Base-by-base conservation (phyloP, 768 basidiomycete species). In the Mycena epipterygia region DNA sequence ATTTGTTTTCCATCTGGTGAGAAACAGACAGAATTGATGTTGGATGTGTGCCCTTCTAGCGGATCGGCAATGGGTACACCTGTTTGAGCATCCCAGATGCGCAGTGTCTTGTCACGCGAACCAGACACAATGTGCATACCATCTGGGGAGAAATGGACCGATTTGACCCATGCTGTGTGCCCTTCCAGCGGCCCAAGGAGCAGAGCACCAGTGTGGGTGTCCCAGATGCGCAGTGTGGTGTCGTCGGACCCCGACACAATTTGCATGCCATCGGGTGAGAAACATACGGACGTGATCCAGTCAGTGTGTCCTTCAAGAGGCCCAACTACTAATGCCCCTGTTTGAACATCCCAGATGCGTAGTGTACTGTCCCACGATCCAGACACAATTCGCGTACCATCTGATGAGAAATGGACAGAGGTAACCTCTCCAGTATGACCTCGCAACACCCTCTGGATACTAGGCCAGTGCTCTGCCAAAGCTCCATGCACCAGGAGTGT, bases 351-450 rank as follows among this genome's bases (percentile, higher is more conserved):
- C 62, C 62, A 55, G 25, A 64, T 35, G n/a, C 37, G 62, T 9
- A 64, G 27, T 2, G 37, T 42, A 27, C 27, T 21, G 29, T 64
- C 62, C 19, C 2, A 23, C 3, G 64, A 65, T 2, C 65, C 57
- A 4, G 65, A 59, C 9, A 25, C 65, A 21, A 67, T 59, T 35
- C 5, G 55, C 29, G 13, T 23, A 9, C 65, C 57, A 42, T 67
- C 65, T 4, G 55, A 57, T 13, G 65, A 58, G 44, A 57, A 65
- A 2, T 30, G 32, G 11, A 65, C 64, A 3, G 64, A 56, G 7
- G 3, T 12, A n/a, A 67, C 57, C 8, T 8, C 14, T 9, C 14
- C 44, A 0, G 25, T 51, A 21, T 67, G 65, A 5, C 57, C 65
- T 21, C 12, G n/a, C 14, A 48, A 67, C 23, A 65, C 2, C 56